Conservation (phyloP, 2,329 filamentous ascomycete species). For the Epichloe festucae region DNA sequence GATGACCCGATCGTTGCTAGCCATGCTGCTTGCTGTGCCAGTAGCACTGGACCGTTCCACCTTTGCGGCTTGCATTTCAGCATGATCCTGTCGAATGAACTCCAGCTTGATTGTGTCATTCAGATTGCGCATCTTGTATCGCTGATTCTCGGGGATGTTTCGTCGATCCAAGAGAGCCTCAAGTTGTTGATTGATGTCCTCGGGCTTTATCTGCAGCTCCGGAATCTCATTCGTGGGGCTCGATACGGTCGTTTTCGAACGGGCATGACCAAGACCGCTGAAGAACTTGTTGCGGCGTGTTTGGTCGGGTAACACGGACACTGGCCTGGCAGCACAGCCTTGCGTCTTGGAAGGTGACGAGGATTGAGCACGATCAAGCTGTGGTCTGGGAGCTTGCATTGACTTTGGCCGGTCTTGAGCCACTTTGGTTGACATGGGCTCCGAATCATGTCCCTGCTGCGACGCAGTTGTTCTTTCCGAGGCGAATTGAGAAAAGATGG, state of each 20-base stretch:
- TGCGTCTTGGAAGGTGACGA: slow-evolving; percentile 13
- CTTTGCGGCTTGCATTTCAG: slow-evolving; percentile 45
- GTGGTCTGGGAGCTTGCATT: slow-evolving; percentile 26
- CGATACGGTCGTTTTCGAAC: slow-evolving; percentile 22
- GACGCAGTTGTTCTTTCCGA: slow-evolving; percentile 10
- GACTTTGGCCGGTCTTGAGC: slow-evolving; percentile 37
- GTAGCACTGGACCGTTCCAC: slow-evolving; percentile 31
- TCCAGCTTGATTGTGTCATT: slow-evolving; percentile 88
- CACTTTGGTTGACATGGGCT: slow-evolving; percentile 4
- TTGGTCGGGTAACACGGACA: slow-evolving; percentile 22
- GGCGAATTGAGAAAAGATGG: slow-evolving; percentile 69
- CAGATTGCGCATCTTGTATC: slow-evolving; percentile 86
- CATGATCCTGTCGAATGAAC: slow-evolving; percentile 82
- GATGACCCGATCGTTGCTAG: slow-evolving; percentile 19
- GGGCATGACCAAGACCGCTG: slow-evolving; percentile 24
- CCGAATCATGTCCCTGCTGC: slow-evolving; percentile 1
- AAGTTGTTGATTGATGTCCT: slow-evolving; percentile 43
- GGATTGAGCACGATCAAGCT: slow-evolving; percentile 9
- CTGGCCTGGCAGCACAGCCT: slow-evolving; percentile 21
- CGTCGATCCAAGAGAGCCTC: slow-evolving; percentile 64
- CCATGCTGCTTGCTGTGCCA: slow-evolving; percentile 26
- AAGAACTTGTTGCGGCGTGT: slow-evolving; percentile 23
- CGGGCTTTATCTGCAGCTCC: slow-evolving; percentile 39
- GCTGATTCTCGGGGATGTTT: slow-evolving; percentile 87
- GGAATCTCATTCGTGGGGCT: slow-evolving; percentile 23